Conservation (phyloP, 140 eudicot species). For the Senecio squalidus region DNA sequence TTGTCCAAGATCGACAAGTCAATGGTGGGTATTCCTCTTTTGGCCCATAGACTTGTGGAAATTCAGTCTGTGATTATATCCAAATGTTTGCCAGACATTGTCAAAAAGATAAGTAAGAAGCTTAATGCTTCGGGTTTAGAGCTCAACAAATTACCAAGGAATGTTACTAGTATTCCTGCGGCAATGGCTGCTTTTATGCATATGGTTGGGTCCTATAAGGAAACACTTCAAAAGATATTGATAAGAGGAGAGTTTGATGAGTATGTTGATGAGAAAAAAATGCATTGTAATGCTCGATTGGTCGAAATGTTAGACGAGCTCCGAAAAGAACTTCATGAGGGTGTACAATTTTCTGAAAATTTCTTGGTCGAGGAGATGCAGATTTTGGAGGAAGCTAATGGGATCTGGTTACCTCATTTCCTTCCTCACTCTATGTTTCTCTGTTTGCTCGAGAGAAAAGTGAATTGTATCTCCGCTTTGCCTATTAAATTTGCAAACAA, state of each 20-base stretch:
- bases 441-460: slow-evolving; percentile 14
- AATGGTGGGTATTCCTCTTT: slow-evolving; percentile 35
- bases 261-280: slow-evolving; percentile 6
- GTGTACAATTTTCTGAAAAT: slow-evolving; percentile 11
- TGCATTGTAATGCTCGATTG: slow-evolving; percentile 37
- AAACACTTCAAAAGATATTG: slow-evolving; percentile 29
- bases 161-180: slow-evolving; percentile 13
- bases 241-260: slow-evolving; percentile 27
- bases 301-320: slow-evolving; percentile 31
- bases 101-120: slow-evolving; percentile 26
- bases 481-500: slow-evolving; percentile 27
- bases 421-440: slow-evolving; percentile 18
- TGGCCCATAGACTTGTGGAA: slow-evolving; percentile 32
- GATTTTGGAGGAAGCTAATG: slow-evolving; percentile 30
- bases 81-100: slow-evolving; percentile 32
- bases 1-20: slow-evolving; percentile 40
- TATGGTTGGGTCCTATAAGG: slow-evolving; percentile 19
- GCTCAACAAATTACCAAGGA: slow-evolving; percentile 24
- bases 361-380: slow-evolving; percentile 31
- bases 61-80: slow-evolving; percentile 37
- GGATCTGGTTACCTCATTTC: slow-evolving; percentile 32
- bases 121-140: slow-evolving; percentile 23
- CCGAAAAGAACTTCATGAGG: slow-evolving; percentile 11
- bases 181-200: slow-evolving; percentile 27
- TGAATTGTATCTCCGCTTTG: slow-evolving; percentile 5